Conservation (phyloP, 805 yeast species). For the Ogataea nonfermentans region DNA sequence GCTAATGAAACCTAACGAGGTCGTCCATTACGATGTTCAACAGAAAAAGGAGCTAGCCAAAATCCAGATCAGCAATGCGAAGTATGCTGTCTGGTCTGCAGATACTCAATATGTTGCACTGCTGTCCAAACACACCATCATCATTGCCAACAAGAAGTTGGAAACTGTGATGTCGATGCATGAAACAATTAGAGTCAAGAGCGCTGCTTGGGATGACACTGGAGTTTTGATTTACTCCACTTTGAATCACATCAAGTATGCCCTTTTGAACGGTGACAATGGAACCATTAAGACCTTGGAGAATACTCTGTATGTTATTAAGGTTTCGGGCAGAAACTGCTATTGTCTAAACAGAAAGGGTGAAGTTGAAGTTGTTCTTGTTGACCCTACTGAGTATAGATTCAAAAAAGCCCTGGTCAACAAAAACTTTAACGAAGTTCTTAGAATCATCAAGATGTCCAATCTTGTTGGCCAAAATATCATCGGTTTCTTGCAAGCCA, state of each 20-base stretch:
- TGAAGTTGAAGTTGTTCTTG: conserved; percentile 68
- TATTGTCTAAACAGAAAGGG: conserved; percentile 85
- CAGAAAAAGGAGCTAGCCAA: conserved; percentile 79
- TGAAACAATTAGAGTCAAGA: conserved; percentile 94
- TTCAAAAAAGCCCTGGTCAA: conserved; percentile 91
- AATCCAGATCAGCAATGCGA: conserved; percentile 70
- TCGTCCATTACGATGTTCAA: conserved; percentile 86
- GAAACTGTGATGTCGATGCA: conserved; percentile 81
- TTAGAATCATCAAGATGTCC: conserved; percentile 82
- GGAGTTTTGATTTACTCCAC: conserved; percentile 92
- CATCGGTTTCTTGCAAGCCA: conserved; percentile 88
- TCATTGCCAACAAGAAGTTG: conserved; percentile 77
- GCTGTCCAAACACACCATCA: conserved; percentile 86
- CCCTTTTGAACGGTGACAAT: conserved; percentile 87
- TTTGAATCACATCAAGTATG: conserved; percentile 91
- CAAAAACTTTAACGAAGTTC: conserved; percentile 87
- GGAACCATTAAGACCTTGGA: conserved; percentile 94
- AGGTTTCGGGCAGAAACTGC: conserved; percentile 66
- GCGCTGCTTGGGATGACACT: conserved; percentile 96
- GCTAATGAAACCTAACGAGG: conserved; percentile 67
- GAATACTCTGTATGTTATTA: conserved; percentile 78
- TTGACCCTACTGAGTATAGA: conserved; percentile 96
- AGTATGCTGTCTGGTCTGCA: conserved; percentile 84
- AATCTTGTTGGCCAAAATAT: conserved; percentile 96
- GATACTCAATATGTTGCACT: conserved; percentile 88